phyloP scores from a whole-genome alignment of 2,329 filamentous ascomycete species.

The Cryphonectria carpinicola region DNA sequence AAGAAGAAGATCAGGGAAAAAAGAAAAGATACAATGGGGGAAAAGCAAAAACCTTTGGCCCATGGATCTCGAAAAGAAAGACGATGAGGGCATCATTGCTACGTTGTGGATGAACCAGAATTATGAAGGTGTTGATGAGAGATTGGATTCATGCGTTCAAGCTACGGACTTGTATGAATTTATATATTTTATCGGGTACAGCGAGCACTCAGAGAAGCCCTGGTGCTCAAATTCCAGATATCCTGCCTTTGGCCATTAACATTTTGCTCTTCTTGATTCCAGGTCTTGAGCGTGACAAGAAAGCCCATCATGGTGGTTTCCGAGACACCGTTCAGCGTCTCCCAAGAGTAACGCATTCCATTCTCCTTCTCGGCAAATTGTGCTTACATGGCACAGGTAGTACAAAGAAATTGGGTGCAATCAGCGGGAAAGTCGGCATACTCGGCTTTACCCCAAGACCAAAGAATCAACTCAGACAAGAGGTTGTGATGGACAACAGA shows the following conservation, averaged over 20 bases:
- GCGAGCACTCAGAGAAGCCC: not conserved
- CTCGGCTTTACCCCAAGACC: not conserved
- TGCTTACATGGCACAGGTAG: not conserved
- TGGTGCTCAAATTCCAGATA: not conserved
- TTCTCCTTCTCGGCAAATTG: not conserved
- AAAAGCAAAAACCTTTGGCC: too few species aligned
- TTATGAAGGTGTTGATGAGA: not conserved
- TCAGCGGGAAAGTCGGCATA: not conserved
- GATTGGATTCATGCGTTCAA: not conserved
- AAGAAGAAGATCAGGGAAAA: too few species aligned
- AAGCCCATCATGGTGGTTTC: not conserved
- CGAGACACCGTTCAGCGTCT: not conserved
- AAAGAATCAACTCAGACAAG: not conserved
- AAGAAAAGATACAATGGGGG: too few species aligned
- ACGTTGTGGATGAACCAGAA: not conserved
- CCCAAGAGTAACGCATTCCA: too few species aligned
- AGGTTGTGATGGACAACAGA: not conserved
- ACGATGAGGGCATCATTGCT: too few species aligned
- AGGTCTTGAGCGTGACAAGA: too few species aligned
- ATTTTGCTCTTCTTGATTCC: not conserved
- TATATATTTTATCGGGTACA: not conserved
- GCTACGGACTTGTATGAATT: not conserved
- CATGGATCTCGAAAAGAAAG: too few species aligned
- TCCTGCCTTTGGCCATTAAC: not conserved
- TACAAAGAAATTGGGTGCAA: not conserved